These are phyloP conservation scores for Polytrichum formosum DNA, from an alignment of 225 moss, liverwort and hornwort species.

Conservation along the genomic window DNA sequence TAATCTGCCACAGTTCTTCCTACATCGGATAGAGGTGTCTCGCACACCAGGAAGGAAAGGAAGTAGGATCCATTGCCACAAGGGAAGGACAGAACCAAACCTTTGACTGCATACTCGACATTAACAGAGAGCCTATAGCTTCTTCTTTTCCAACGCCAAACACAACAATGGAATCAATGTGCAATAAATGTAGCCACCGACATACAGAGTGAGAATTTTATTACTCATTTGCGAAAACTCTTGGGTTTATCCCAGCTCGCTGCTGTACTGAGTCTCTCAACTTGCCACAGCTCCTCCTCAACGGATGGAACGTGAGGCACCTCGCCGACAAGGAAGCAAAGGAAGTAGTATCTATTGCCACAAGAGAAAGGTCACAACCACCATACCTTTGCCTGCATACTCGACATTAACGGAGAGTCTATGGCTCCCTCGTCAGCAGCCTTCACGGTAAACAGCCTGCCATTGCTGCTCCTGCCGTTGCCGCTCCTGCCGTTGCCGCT, in stretches of 20 bases:
- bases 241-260: too few species aligned
- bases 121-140: constrained; percentile 72
- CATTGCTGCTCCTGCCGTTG: constrained; percentile 2
- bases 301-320: neutral
- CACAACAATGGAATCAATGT: too few species aligned
- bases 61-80: too few species aligned
- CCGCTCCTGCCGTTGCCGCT: constrained; percentile 15
- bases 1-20: neutral
- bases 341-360: neutral
- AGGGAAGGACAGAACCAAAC: constrained; percentile 18
- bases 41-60: neutral
- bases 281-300: neutral
- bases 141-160: too few species aligned
- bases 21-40: neutral
- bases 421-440: constrained; percentile 82
- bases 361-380: neutral
- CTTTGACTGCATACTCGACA: constrained; percentile 74
- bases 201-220: too few species aligned
- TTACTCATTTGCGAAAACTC: too few species aligned
- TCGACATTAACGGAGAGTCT: constrained; percentile 77
- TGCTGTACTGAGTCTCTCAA: too few species aligned
- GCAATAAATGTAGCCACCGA: too few species aligned
- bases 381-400: constrained; percentile 74
- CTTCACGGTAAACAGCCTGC: constrained; percentile 39
- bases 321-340: neutral